Percentiles rank a stretch among this genome's conserved stretches.
phyloP scores from a whole-genome alignment of 345 rosid genomes.

The Lagerstroemia speciosa region DNA sequence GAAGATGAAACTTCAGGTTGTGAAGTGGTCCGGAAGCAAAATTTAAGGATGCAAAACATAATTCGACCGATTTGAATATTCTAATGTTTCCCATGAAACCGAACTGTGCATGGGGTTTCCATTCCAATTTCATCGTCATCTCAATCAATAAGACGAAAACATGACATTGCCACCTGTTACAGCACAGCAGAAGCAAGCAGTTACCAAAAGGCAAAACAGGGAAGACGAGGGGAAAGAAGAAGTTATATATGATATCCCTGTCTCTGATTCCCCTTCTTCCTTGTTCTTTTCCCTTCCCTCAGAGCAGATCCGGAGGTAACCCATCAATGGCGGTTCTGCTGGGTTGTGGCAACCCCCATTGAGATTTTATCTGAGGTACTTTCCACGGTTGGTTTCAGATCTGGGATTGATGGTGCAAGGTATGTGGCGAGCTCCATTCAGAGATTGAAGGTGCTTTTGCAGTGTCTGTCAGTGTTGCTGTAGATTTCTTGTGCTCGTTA shows the following conservation, averaged over 20 bases:
- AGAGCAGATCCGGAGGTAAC: neutral
- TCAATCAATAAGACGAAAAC: neutral
- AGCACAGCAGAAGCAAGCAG: slow-evolving; percentile 1
- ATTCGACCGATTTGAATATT: no score
- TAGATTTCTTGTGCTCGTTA: no score
- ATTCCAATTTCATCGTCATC: neutral
- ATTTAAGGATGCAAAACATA: no score
- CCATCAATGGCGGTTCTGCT: neutral
- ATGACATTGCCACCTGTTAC: neutral
- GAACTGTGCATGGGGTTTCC: neutral
- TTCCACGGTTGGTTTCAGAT: neutral
- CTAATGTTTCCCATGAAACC: neutral
- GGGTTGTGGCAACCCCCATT: neutral
- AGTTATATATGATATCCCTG: neutral
- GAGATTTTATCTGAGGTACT: neutral
- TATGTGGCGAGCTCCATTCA: neutral
- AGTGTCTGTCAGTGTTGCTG: neutral
- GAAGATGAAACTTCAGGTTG: no score
- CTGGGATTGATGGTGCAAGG: neutral
- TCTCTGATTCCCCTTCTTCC: neutral
- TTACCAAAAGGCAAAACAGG: neutral
- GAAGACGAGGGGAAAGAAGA: neutral
- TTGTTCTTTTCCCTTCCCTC: neutral
- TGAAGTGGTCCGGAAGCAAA: no score
- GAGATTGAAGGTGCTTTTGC: neutral